These are phyloP conservation scores for Cryphonectria carpinicola DNA, from an alignment of 2,329 filamentous ascomycete species.

Conservation along the genomic window DNA sequence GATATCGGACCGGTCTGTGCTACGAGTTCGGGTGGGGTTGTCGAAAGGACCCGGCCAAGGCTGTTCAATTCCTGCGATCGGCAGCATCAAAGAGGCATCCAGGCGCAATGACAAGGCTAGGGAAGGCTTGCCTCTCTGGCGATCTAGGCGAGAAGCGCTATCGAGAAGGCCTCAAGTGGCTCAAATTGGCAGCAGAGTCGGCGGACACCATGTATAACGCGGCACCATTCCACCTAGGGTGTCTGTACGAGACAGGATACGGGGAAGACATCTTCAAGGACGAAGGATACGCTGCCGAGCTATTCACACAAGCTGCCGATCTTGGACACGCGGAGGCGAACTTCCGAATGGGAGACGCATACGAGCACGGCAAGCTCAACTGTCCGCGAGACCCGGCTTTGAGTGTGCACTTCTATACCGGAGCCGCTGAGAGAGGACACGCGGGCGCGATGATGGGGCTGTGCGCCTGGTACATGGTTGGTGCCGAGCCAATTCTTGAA, in stretches of 20 bases:
- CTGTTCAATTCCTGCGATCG: constrained; percentile 88
- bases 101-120: constrained; percentile 90
- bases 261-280: constrained; percentile 94
- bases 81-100: constrained; percentile 94
- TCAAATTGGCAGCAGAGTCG: constrained; percentile 88
- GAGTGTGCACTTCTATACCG: constrained; percentile 97
- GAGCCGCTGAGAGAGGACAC: constrained; percentile 83
- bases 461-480: constrained; percentile 98
- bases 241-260: constrained; percentile 89
- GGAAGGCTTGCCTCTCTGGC: constrained; percentile 85
- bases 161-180: constrained; percentile 91
- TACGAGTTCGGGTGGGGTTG: constrained; percentile 99
- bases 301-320: constrained; percentile 94
- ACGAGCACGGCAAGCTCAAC: constrained; percentile 86
- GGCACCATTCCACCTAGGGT: constrained; percentile 87
- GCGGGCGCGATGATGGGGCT: constrained; percentile 95
- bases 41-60: constrained; percentile 85
- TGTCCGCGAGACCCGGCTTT: constrained; percentile 91
- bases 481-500: constrained; percentile 86
- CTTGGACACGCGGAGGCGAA: constrained; percentile 86
- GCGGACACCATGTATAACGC: constrained; percentile 91
- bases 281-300: constrained; percentile 84
- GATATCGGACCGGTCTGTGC: constrained; percentile 88
- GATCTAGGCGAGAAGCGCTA: constrained; percentile 88
- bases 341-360: constrained; percentile 90